phyloP scores from a whole-genome alignment of 2,329 filamentous ascomycete species.

The Fusarium cyanostomum region DNA sequence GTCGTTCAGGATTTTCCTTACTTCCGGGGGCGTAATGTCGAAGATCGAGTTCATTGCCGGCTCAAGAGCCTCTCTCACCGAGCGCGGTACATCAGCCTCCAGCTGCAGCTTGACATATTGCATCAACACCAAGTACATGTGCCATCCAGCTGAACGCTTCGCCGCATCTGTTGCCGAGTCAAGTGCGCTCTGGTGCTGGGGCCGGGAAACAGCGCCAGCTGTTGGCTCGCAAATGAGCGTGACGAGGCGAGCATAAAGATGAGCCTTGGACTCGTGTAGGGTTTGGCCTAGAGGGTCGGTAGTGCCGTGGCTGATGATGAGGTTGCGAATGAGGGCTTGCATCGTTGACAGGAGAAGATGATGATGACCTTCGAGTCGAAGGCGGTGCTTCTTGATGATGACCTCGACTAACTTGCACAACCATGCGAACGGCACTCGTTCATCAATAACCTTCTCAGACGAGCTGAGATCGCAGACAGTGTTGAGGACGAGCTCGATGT shows the following conservation, averaged over 20 bases:
- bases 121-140: conserved; percentile 70
- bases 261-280: conserved; percentile 57
- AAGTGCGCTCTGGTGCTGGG: conserved; percentile 56
- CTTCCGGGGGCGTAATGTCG: conserved; percentile 65
- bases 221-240: conserved; percentile 69
- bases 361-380: conserved; percentile 69
- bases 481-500: conserved; percentile 63
- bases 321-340: conserved; percentile 63
- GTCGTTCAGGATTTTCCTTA: conserved; percentile 66
- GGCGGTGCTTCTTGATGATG: conserved; percentile 67
- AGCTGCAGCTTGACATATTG: conserved; percentile 70
- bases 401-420: conserved; percentile 64
- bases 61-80: conserved; percentile 64
- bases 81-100: conserved; percentile 60
- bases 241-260: conserved; percentile 63
- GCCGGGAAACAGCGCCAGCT: conserved; percentile 62
- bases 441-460: conserved; percentile 38
- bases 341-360: conserved; percentile 65
- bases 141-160: conserved; percentile 67
- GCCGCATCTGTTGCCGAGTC: conserved; percentile 69
- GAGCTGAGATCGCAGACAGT: conserved; percentile 52
- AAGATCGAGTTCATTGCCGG: conserved; percentile 68
- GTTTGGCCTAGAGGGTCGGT: conserved; percentile 33
- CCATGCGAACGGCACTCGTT: conserved; percentile 54
- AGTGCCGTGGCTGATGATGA: conserved; percentile 53